Percentiles rank a stretch among this genome's conserved stretches.
These are phyloP conservation scores for Pythium rishiriense DNA, from an alignment of 352 stramenopile species.

Conservation along the genomic window DNA sequence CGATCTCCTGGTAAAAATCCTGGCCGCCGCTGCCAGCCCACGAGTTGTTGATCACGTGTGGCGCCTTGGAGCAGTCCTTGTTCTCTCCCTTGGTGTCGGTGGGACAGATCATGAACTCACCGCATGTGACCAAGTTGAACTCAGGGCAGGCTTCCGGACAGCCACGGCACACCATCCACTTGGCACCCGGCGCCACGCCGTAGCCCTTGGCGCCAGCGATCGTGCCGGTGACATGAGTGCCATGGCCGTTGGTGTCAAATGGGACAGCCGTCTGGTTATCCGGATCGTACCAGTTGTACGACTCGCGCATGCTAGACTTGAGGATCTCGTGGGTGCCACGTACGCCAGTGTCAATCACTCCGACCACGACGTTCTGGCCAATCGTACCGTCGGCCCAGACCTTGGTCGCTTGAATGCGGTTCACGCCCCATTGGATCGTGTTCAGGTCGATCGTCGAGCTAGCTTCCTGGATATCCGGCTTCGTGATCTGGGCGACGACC, in stretches of 20 bases:
- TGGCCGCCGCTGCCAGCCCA: constrained; percentile 20
- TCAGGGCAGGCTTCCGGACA: constrained; percentile 23
- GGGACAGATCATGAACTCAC: constrained; percentile 38
- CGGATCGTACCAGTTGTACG: constrained; percentile 30
- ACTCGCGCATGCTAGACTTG: constrained; percentile 2
- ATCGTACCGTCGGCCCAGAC: constrained; percentile 29
- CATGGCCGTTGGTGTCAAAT: constrained; percentile 32
- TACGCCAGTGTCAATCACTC: constrained; percentile 34
- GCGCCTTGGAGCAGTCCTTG: constrained; percentile 26
- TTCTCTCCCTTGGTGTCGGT: constrained; percentile 21
- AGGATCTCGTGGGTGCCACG: constrained; percentile 25
- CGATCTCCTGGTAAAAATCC: constrained; percentile 15
- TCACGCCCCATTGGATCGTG: constrained; percentile 25
- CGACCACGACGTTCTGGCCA: constrained; percentile 26
- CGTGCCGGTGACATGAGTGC: constrained; percentile 17
- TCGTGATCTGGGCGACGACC: background rate
- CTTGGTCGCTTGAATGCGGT: constrained; percentile 15
- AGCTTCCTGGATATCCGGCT: background rate
- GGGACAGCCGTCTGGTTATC: constrained; percentile 24
- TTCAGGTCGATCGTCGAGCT: background rate
- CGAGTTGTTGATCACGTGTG: constrained; percentile 34
- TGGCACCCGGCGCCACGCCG: constrained; percentile 24
- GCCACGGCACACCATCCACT: constrained; percentile 21
- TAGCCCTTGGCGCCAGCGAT: constrained; percentile 14
- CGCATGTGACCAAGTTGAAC: constrained; percentile 29